phyloP scores from a whole-genome alignment of 441 rosid species.

The Arabidopsis lyrata region DNA sequence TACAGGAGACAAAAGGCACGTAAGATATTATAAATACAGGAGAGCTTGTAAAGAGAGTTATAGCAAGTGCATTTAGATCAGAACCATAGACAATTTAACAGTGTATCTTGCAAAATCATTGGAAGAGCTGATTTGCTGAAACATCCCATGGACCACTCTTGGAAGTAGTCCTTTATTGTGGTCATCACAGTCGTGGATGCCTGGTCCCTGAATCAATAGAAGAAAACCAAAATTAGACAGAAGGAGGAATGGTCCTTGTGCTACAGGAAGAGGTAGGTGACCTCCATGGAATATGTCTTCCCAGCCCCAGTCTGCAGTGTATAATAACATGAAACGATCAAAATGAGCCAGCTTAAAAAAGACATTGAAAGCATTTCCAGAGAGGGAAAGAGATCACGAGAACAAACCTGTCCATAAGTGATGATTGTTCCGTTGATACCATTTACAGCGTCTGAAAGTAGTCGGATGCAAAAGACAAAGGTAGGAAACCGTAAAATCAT shows the following conservation, averaged over 20 bases:
- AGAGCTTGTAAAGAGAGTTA: slow-evolving; percentile 1
- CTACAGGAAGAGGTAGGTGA: slow-evolving; percentile 26
- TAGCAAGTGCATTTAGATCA: slow-evolving; percentile 26
- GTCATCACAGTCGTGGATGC: slow-evolving; percentile 61
- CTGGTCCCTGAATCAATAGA: slow-evolving; percentile 62
- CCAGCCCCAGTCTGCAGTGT: slow-evolving; percentile 91
- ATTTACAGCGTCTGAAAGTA: slow-evolving; percentile 46
- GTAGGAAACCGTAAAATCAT: neutral
- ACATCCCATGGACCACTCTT: slow-evolving; percentile 67
- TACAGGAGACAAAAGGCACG: slow-evolving; percentile 38
- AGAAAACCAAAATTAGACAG: slow-evolving; percentile 14
- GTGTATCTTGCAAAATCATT: slow-evolving; percentile 51
- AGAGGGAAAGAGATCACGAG: slow-evolving; percentile 7
- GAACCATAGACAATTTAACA: slow-evolving; percentile 55
- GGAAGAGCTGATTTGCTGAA: slow-evolving; percentile 53
- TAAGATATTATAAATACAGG: slow-evolving; percentile 1
- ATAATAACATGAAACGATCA: slow-evolving; percentile 6
- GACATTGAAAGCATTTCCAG: slow-evolving; percentile 2
- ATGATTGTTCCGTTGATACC: slow-evolving; percentile 82
- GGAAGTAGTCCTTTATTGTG: slow-evolving; percentile 75
- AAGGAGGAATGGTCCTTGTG: neutral
- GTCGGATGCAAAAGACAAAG: slow-evolving; percentile 6
- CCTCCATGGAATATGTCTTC: slow-evolving; percentile 93
- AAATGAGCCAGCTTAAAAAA: neutral
- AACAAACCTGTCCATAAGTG: slow-evolving; percentile 81